phyloP scores from a whole-genome alignment of 208 protist species.

The Kentomonas sorsogonicus region DNA sequence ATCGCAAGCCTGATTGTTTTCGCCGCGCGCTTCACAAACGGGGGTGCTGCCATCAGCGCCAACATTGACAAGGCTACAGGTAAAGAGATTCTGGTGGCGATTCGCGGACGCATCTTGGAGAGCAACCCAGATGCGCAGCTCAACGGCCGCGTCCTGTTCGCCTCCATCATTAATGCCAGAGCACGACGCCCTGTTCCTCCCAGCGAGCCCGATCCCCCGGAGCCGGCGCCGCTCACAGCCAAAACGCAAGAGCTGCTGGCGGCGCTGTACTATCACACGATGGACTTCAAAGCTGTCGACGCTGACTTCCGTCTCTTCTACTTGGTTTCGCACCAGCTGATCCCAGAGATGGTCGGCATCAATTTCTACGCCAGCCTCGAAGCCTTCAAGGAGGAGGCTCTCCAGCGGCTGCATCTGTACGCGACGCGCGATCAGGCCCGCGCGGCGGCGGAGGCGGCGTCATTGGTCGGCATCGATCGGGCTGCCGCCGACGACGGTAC shows the following conservation, averaged over 20 bases:
- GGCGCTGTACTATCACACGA: constrained; percentile 72
- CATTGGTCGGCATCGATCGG: too few species aligned
- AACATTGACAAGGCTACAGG: not conserved
- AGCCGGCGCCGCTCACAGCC: constrained; percentile 7
- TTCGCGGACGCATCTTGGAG: constrained; percentile 3
- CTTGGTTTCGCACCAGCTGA: constrained; percentile 75
- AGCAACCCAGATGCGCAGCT: constrained; percentile 23
- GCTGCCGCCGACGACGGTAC: too few species aligned
- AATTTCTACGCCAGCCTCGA: constrained; percentile 83
- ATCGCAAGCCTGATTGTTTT: constrained; percentile 51
- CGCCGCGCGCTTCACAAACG: constrained; percentile 18
- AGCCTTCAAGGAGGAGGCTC: constrained; percentile 42
- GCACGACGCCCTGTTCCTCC: not conserved
- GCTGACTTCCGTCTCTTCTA: constrained; percentile 83
- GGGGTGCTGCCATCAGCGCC: not conserved
- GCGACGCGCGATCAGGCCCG: not conserved
- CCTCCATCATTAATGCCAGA: constrained; percentile 19
- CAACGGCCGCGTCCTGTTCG: constrained; percentile 51
- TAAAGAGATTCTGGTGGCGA: not conserved
- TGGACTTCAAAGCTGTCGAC: constrained; percentile 79
- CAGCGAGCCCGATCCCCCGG: not conserved
- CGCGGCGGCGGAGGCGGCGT: not conserved
- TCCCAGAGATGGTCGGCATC: constrained; percentile 77
- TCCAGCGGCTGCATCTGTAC: constrained; percentile 5
- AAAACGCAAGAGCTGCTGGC: constrained; percentile 60